Base-by-base conservation (phyloP, 2,329 filamentous ascomycete species). In the Venturia pyrina region DNA sequence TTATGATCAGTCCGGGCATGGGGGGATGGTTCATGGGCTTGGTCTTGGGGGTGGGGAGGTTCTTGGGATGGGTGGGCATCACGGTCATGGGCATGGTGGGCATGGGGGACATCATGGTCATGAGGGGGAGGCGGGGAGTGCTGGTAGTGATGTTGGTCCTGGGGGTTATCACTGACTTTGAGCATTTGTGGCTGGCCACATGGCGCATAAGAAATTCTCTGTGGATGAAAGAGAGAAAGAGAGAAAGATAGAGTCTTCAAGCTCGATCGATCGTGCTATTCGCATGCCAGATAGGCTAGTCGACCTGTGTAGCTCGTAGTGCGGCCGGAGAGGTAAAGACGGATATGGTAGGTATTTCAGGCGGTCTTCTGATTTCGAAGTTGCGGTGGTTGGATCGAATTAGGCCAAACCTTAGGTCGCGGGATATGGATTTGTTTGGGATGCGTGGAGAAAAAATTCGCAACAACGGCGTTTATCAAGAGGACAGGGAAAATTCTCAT, bases 101-200 rank as follows among this genome's bases (percentile, higher is more conserved):
- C 46, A 65, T 24, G 56, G 34, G 10, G 28, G 28, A 28, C 28
- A 28, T 28, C 28, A 28, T 28, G 28, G 28, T 28, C 37, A 56
- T 32, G 37, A 64, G 24, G 19, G 37, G 41, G 62, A 21, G 6
- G 24, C 62, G 19, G 48, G 48, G 48, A 53, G 48, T 28, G 48
- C 48, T 21, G 10, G 48, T 28, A 24, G 21, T 28, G 48, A 53
- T 15, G 48, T 28, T 28, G 48, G 48, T 24, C 48, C 48, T 15
- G 48, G 48, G 21, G 48, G 21, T 53, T 64, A 50, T 56, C 62
- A 64, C 34, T 64, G 62, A 64, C 41, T 21, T 19, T 46, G 37
- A 62, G 21, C 17, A 10, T 62, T 4, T 44, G 60, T 62, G 60
- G 60, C 37, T 28, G 60, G 60, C 40, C 60, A 62, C 40, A 62